Percentiles rank a stretch among this genome's conserved stretches.
phyloP scores from a whole-genome alignment of 257 asterid species.

The Leonotis leonurus region DNA sequence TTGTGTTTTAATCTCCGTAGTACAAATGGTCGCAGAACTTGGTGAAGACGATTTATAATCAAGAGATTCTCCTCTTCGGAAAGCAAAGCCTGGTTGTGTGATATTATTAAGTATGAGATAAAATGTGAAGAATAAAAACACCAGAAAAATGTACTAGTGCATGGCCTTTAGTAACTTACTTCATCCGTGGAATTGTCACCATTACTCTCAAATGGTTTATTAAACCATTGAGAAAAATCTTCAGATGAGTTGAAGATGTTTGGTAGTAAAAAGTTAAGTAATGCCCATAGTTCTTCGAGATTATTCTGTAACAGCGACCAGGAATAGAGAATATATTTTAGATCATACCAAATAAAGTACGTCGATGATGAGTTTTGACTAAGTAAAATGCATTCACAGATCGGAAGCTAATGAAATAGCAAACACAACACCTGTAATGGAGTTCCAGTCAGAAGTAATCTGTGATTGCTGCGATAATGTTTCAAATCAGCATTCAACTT shows the following conservation, averaged over 20 bases:
- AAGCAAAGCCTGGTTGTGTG: conserved; percentile 66
- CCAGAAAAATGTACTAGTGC: conserved; percentile 7
- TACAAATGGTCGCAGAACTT: conserved; percentile 96
- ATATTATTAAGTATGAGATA: conserved; percentile 12
- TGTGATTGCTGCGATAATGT: conserved; percentile 90
- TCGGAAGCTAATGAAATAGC: conserved; percentile 4
- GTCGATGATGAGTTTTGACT: not conserved
- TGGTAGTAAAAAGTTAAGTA: conserved; percentile 95
- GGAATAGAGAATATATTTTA: conserved; percentile 8
- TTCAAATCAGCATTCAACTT: conserved; percentile 95
- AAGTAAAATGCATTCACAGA: not conserved
- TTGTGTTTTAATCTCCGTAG: conserved; percentile 97
- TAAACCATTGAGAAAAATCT: conserved; percentile 99
- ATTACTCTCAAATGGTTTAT: conserved; percentile 92
- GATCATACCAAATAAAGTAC: conserved; percentile 11
- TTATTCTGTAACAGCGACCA: conserved; percentile 58
- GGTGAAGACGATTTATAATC: conserved; percentile 98
- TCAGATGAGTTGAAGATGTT: conserved; percentile 94
- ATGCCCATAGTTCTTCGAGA: conserved; percentile 99
- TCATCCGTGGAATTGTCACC: conserved; percentile 88
- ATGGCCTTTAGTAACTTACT: conserved; percentile 40
- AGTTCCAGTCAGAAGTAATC: conserved; percentile 96
- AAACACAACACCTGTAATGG: conserved; percentile 74
- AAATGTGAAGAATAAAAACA: conserved; percentile 7
- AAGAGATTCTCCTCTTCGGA: conserved; percentile 99